These are phyloP conservation scores for Heteromeles arbutifolia DNA, from an alignment of 306 rosid genomes.

Conservation along the genomic window DNA sequence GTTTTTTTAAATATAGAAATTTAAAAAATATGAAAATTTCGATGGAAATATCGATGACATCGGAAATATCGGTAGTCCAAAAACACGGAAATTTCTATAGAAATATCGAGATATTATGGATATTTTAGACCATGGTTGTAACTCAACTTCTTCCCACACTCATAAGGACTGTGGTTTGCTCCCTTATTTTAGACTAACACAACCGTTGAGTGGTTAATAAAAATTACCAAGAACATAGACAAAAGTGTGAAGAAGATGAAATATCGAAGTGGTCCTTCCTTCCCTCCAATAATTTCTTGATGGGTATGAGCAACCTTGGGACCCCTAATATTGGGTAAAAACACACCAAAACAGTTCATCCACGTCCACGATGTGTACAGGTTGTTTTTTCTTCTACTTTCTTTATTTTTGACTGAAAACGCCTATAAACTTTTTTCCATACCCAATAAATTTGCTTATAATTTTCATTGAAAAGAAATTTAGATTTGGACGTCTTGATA, in stretches of 20 bases:
- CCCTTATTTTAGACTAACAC: neutral
- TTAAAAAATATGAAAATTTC: too few species aligned
- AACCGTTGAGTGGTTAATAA: neutral
- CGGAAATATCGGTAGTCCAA: too few species aligned
- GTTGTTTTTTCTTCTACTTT: neutral
- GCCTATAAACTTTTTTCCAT: neutral
- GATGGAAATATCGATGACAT: too few species aligned
- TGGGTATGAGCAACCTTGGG: neutral
- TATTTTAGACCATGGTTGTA: too few species aligned
- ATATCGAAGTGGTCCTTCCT: slow-evolving; percentile 9
- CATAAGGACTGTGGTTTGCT: neutral
- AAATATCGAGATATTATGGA: too few species aligned
- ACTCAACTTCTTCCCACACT: neutral
- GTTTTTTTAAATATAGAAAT: too few species aligned
- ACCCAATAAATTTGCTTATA: neutral
- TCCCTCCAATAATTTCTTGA: slow-evolving; percentile 15
- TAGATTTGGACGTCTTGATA: slow-evolving; percentile 11
- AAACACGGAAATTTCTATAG: too few species aligned
- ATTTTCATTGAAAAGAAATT: neutral
- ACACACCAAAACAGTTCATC: neutral
- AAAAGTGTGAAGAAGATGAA: slow-evolving; percentile 3
- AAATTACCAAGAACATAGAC: slow-evolving; percentile 1
- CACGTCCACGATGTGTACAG: neutral
- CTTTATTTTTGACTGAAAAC: neutral
- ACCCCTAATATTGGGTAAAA: neutral